These are phyloP conservation scores for Elsinoe necatrix DNA, from an alignment of 2,329 filamentous ascomycete species.

Conservation along the genomic window DNA sequence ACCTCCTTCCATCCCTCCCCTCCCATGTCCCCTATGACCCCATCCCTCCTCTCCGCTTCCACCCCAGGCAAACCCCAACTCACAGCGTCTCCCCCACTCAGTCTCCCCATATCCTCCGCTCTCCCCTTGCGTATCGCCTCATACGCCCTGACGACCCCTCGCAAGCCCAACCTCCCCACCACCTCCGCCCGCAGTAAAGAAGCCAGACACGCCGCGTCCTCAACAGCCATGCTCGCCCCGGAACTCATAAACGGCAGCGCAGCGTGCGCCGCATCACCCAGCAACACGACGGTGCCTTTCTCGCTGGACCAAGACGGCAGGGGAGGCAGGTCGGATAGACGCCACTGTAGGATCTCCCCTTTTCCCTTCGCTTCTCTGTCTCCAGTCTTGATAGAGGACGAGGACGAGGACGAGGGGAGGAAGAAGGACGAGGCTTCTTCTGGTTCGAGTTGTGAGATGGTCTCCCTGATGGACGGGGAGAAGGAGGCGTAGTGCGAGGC, in stretches of 20 bases:
- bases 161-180: background rate
- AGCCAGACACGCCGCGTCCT: constrained; percentile 50
- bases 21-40: background rate
- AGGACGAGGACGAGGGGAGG: background rate
- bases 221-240: constrained; percentile 52
- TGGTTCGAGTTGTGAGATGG: background rate
- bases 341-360: background rate
- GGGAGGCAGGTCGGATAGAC: background rate
- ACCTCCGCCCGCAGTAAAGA: background rate
- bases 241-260: constrained; percentile 55
- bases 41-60: constrained; percentile 5
- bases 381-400: no score
- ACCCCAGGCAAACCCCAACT: background rate
- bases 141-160: background rate
- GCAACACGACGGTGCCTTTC: constrained; percentile 48
- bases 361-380: background rate
- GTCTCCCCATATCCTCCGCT: background rate
- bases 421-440: background rate
- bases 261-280: constrained; percentile 57
- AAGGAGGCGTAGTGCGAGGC: background rate
- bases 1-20: background rate
- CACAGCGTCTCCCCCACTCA: background rate
- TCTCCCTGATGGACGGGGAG: background rate
- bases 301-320: constrained; percentile 45
- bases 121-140: background rate